Conservation (phyloP, 2,329 filamentous ascomycete species). For the Cladosporium sp. region DNA sequence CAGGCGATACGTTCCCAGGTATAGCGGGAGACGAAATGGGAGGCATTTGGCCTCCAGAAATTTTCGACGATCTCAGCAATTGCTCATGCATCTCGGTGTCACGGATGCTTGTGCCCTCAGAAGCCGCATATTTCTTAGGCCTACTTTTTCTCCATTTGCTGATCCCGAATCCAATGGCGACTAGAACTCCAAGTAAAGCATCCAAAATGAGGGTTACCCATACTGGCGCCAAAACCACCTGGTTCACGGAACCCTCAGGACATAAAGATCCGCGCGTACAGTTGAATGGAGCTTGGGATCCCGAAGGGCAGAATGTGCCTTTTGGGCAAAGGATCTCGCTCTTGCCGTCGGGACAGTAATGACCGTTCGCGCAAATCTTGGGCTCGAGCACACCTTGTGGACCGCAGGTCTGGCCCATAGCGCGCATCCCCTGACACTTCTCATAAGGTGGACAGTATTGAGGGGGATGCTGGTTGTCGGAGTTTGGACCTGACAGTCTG, state of each 20-base stretch:
- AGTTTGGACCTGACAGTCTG: conserved; percentile 20
- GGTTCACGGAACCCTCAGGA: conserved; percentile 37
- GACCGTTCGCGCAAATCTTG: conserved; percentile 44
- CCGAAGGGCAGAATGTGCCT: conserved; percentile 48
- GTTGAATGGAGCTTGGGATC: conserved; percentile 42
- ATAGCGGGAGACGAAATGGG: conserved; percentile 8
- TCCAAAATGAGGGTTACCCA: conserved; percentile 41
- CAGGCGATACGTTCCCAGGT: conserved; percentile 1
- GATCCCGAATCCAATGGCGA: conserved; percentile 32
- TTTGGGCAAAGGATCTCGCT: conserved; percentile 40
- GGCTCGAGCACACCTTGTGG: conserved; percentile 42
- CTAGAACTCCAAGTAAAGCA: conserved; percentile 33
- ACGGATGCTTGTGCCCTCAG: background rate
- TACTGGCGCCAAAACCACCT: conserved; percentile 42
- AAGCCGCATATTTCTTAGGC: conserved; percentile 16
- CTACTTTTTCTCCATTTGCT: conserved; percentile 32
- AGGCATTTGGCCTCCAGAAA: conserved; percentile 1
- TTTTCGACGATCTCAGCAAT: background rate
- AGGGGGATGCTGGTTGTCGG: conserved; percentile 22
- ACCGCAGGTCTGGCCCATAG: conserved; percentile 23
- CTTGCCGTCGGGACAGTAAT: conserved; percentile 42
- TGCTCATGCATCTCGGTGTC: background rate
- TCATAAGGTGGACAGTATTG: conserved; percentile 28
- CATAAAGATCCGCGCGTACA: conserved; percentile 45
- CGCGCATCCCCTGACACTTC: conserved; percentile 20